These are phyloP conservation scores for Quercus glauca DNA, from an alignment of 306 rosid species.

Conservation along the genomic window DNA sequence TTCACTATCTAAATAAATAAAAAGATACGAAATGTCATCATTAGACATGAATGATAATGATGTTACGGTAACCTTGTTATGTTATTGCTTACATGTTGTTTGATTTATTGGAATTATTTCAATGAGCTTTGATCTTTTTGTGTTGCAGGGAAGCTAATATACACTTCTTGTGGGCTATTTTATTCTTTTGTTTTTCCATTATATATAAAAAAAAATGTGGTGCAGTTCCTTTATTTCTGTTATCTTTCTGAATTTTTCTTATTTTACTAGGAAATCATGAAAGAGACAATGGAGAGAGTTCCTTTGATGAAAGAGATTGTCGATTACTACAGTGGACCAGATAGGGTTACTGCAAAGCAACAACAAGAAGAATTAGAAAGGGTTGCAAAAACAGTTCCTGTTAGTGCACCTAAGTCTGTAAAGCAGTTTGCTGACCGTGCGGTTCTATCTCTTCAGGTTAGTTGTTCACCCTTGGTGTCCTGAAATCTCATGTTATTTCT, in stretches of 20 bases:
- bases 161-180: neutral
- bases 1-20: neutral
- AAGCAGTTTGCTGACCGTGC: constrained; percentile 74
- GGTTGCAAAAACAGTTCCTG: constrained; percentile 78
- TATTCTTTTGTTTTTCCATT: neutral
- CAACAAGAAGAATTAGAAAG: constrained; percentile 79
- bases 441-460: constrained; percentile 86
- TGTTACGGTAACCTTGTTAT: neutral
- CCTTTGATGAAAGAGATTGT: constrained; percentile 82
- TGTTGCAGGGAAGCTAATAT: neutral
- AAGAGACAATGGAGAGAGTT: constrained; percentile 74
- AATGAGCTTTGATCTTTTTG: neutral
- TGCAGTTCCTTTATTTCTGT: neutral
- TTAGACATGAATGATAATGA: too few relatives aligned
- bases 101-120: neutral
- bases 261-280: constrained; percentile 57
- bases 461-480: constrained; percentile 17
- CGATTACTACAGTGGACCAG: constrained; percentile 87
- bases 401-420: constrained; percentile 67
- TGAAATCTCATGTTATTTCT: constrained; percentile 7
- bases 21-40: too few relatives aligned
- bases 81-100: neutral
- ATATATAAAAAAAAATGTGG: neutral
- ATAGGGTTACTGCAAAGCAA: constrained; percentile 83
- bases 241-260: constrained; percentile 26